Base-by-base conservation (phyloP, 2,329 filamentous ascomycete genomes). In the Mariannaea elegans region DNA sequence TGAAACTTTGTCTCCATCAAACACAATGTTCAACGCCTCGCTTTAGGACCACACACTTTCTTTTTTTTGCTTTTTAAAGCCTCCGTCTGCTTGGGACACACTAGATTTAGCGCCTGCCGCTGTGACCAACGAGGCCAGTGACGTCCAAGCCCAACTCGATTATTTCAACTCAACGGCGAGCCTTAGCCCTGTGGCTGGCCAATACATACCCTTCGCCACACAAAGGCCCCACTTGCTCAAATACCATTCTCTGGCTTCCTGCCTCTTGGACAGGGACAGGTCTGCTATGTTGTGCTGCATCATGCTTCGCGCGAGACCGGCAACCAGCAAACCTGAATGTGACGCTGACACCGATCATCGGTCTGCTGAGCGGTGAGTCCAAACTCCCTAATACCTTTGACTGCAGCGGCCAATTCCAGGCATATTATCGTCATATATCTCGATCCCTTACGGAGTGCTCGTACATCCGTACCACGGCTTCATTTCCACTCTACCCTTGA, bases 351-450 rank as follows among this genome's bases (percentile, higher is more conserved):
- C 18, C 56, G 34, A 41, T 24, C 23, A 44, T 42, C 23, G 34
- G 23, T 53, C 21, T 50, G 36, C 42, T 48, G 53, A 57, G 54
- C 58, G 54, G 48, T 57, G 59, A 58, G 59, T n/a, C 41, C 16
- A 24, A 39, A 41, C 21, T 19, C 39, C 14, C 29, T 27, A 23
- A 21, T 39, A 41, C 29, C 13, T 34, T 14, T 21, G 31, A 19
- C 29, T 14, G 21, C 23, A 31, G 47, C 7, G 7, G 7, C 14
- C 19, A 19, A 18, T 24, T 44, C 34, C 29, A n/a, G 18, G 21
- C 34, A 10, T 24, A 24, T 46, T 32, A 24, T 42, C 18, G 19
- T 46, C 42, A 31, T 16, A 14, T 31, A 39, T 39, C 42, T 14
- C 24, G 10, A 27, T 23, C 34, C 8, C 27, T 31, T 38, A 19